Conservation (phyloP, 2,329 filamentous ascomycete genomes). For the Pseudopithomyces chartarum region DNA sequence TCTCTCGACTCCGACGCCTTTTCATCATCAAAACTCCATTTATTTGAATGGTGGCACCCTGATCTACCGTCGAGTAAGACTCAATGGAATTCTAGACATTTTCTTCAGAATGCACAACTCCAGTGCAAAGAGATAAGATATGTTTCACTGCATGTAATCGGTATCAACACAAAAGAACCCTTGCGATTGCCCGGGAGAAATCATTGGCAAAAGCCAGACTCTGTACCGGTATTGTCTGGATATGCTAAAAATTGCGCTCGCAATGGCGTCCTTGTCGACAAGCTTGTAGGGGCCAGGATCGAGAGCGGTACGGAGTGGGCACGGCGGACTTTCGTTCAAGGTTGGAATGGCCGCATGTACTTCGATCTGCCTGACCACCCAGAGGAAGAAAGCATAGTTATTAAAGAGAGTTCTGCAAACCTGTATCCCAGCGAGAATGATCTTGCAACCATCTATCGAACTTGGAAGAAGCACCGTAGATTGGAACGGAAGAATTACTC, state of each 20-base stretch:
- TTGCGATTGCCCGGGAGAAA: constrained; percentile 29
- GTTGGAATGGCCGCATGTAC: constrained; percentile 34
- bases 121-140: constrained; percentile 26
- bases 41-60: constrained; percentile 34
- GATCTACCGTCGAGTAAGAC: not conserved
- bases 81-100: not conserved
- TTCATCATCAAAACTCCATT: constrained; percentile 22
- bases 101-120: constrained; percentile 1
- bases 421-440: constrained; percentile 2
- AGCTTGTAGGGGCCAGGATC: constrained; percentile 26
- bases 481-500: constrained; percentile 3
- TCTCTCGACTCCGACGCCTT: constrained; percentile 4
- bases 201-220: constrained; percentile 24
- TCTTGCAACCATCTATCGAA: constrained; percentile 23
- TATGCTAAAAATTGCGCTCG: constrained; percentile 24
- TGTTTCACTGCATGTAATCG: constrained; percentile 26
- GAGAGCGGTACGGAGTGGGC: constrained; percentile 34
- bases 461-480: constrained; percentile 17
- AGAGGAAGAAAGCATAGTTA: not conserved
- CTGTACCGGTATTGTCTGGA: constrained; percentile 25
- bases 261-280: constrained; percentile 26
- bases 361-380: constrained; percentile 22
- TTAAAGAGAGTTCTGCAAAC: not conserved
- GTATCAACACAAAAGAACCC: constrained; percentile 26
- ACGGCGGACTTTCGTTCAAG: constrained; percentile 30